Evolutionary conservation across 1,284 basidiomycete genomes (phyloP), one percentile per base, ranked within the genome.

Genomic region (Leccinum pseudoinsigne): DNA sequence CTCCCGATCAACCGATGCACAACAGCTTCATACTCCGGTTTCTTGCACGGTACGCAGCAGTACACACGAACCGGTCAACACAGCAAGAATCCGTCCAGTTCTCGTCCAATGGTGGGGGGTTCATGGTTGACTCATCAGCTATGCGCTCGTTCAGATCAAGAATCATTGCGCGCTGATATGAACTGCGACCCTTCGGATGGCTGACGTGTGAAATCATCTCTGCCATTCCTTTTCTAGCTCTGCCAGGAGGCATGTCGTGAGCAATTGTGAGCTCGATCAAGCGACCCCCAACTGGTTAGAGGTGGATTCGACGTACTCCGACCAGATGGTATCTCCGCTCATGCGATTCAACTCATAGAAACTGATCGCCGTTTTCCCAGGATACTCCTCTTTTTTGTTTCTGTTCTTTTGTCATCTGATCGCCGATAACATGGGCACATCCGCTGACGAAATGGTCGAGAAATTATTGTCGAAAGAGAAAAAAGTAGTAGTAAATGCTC

Each of bases 101-200:
- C 72, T 36, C 72, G 58, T 2, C 21, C 62, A 28, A 28, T 28
- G 28, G 28, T 75, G 74, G 72, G 72, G 74, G 28, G 59, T 67
- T 21, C 69, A 62, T 56, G 71, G 72, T 26, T 76, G 62, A 72
- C 12, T 14, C 42, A 16, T 57, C 26, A 58, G 60, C 57, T 64
- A 53, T 55, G 16, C 34, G 36, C 21, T 40, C 47, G 50, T 40
- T 61, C 21, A 28, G 28, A 34, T 7, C 38, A 47, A 45, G 42
- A 16, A 42, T 56, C 38, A 50, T 65, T 14, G 11, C 59, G 40
- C 34, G 42, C 61, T n/a, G 50, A 62, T 57, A 36, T 59, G 59
- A 53, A 26, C n/a, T 50, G 53, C 61, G 57, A 58, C 28, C 21
- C 58, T 56, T 58, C 50, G 55, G 18, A 62, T 63, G 67, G 65